These are phyloP conservation scores for Neofusicoccum kwambonambiense DNA, from an alignment of 2,329 filamentous ascomycete species.

Conservation along the genomic window DNA sequence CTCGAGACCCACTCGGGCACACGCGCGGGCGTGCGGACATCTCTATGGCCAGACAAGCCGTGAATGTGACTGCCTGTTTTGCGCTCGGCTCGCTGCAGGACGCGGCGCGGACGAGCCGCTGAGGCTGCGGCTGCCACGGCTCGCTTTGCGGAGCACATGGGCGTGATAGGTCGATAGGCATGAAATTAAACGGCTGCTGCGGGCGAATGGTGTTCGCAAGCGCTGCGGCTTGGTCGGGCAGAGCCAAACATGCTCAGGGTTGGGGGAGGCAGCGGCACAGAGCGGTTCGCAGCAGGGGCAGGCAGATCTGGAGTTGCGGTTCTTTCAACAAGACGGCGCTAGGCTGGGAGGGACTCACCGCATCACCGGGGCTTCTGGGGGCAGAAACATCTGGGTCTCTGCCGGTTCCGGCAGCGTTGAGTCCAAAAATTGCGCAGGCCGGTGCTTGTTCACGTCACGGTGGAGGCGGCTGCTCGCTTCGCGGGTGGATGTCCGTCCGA, in stretches of 20 bases:
- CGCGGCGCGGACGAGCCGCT: neutral
- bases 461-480: conserved; percentile 9
- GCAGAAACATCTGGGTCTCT: neutral
- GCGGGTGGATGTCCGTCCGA: neutral
- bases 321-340: neutral
- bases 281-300: neutral
- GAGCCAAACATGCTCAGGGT: neutral
- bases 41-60: conserved; percentile 4
- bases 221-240: neutral
- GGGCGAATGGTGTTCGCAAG: conserved; percentile 1
- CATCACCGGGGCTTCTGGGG: neutral
- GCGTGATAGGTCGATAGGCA: neutral
- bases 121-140: too few species aligned
- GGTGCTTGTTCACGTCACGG: conserved; percentile 5
- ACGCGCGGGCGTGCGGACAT: conserved; percentile 21
- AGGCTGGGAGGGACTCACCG: conserved; percentile 2
- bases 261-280: neutral
- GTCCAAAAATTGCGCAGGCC: conserved; percentile 9
- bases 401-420: neutral
- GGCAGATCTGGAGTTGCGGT: neutral
- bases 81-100: conserved; percentile 7
- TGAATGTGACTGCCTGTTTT: conserved; percentile 6
- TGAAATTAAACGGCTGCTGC: conserved; percentile 3
- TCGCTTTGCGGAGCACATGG: too few species aligned
- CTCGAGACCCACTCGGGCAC: conserved; percentile 64